Evolutionary conservation across 2,329 filamentous ascomycete species (phyloP).

Genomic region (Cordyceps javanica): DNA sequence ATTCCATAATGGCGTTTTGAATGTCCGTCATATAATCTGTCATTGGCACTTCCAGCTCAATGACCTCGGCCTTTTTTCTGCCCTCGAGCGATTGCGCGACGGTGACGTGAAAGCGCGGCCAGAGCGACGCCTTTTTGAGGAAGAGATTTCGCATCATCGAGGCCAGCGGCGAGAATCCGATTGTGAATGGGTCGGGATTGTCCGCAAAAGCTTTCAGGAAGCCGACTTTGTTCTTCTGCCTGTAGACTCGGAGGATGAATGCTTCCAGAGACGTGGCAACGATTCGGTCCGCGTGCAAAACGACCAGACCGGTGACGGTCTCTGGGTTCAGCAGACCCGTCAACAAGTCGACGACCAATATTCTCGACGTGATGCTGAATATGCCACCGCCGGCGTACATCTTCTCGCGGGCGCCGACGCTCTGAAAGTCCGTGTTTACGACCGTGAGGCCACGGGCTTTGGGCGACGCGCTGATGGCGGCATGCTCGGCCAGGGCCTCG

Average conservation of each 20-base stretch:
- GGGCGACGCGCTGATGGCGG: slow-evolving; percentile 76
- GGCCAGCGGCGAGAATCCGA: slow-evolving; percentile 79
- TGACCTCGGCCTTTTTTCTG: slow-evolving; percentile 89
- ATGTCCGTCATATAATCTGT: slow-evolving; percentile 89
- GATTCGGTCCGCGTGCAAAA: slow-evolving; percentile 83
- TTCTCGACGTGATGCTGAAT: slow-evolving; percentile 92
- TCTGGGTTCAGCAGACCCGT: slow-evolving; percentile 76
- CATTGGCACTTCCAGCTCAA: slow-evolving; percentile 95
- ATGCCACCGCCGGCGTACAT: slow-evolving; percentile 87
- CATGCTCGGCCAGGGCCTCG: slow-evolving; percentile 91
- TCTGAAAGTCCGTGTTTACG: slow-evolving; percentile 92
- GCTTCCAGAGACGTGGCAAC: slow-evolving; percentile 85
- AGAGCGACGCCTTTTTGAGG: slow-evolving; percentile 78
- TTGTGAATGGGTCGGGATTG: slow-evolving; percentile 82
- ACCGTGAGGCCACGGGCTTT: slow-evolving; percentile 80
- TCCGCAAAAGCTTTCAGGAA: slow-evolving; percentile 97
- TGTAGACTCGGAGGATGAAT: slow-evolving; percentile 88
- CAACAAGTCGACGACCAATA: slow-evolving; percentile 87
- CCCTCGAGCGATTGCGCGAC: slow-evolving; percentile 88
- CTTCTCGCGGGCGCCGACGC: slow-evolving; percentile 79
- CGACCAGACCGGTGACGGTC: slow-evolving; percentile 78
- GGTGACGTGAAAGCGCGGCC: slow-evolving; percentile 87
- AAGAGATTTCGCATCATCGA: slow-evolving; percentile 89
- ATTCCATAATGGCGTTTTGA: slow-evolving; percentile 90
- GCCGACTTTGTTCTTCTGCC: slow-evolving; percentile 88